phyloP scores from a whole-genome alignment of 257 asterid genomes.

The Solanum raphanifolium region DNA sequence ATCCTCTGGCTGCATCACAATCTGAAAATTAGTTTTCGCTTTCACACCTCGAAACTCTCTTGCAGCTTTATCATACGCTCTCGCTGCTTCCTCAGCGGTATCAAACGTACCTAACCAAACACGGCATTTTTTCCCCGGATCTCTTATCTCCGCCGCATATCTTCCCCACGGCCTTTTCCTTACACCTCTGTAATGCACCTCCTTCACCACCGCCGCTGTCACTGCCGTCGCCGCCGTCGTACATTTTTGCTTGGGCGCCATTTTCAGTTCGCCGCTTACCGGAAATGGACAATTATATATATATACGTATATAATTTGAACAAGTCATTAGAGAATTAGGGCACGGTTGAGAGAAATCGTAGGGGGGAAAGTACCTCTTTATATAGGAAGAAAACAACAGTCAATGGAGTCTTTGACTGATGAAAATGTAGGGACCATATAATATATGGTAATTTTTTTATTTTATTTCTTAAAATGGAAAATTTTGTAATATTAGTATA shows the following conservation, averaged over 20 bases:
- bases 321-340: neutral
- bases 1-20: neutral
- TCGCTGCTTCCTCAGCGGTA: constrained; percentile 5
- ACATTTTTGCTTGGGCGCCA: neutral
- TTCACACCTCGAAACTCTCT: constrained; percentile 1
- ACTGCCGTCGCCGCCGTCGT: neutral
- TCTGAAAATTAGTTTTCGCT: constrained; percentile 6
- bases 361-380: neutral
- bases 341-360: neutral
- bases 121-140: constrained; percentile 1
- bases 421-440: neutral
- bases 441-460: neutral
- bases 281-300: neutral
- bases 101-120: constrained; percentile 13
- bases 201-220: neutral
- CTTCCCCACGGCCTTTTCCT: constrained; percentile 11
- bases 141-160: constrained; percentile 7
- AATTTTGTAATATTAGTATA: neutral
- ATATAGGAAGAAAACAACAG: neutral
- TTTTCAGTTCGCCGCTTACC: neutral
- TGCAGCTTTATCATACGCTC: constrained; percentile 5
- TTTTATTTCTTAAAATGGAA: neutral
- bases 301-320: neutral
- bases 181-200: constrained; percentile 2
- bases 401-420: neutral